These are phyloP conservation scores for Zygoascus sp. DNA, from an alignment of 1,139 yeast species.

Conservation along the genomic window DNA sequence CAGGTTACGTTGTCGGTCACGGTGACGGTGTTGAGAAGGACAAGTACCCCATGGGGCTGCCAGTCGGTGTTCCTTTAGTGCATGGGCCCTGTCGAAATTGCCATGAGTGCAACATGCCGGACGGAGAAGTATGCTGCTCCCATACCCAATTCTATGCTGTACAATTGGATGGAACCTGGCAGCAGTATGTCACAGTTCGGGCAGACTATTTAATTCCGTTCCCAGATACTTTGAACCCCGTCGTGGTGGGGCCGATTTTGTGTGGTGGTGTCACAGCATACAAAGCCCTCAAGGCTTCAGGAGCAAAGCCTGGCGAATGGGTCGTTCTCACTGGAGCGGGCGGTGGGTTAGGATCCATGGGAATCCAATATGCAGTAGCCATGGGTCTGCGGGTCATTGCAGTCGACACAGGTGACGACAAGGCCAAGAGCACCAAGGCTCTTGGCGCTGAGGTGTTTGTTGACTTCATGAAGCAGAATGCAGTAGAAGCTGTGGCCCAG, in stretches of 20 bases:
- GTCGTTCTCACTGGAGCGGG: constrained; percentile 73
- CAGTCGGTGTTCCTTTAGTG: constrained; percentile 27
- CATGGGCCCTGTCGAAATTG: constrained; percentile 26
- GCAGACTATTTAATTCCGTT: constrained; percentile 73
- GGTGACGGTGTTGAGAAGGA: constrained; percentile 21
- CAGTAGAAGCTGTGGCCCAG: constrained; percentile 45
- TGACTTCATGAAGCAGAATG: constrained; percentile 45
- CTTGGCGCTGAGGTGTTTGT: constrained; percentile 65
- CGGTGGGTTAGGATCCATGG: constrained; percentile 73
- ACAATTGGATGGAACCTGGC: constrained; percentile 73
- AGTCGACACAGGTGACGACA: constrained; percentile 65
- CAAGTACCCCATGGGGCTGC: constrained; percentile 22
- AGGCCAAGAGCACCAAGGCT: constrained; percentile 47
- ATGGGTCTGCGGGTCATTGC: constrained; percentile 68
- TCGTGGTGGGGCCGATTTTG: constrained; percentile 60
- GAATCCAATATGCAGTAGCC: constrained; percentile 69
- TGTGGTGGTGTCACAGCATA: constrained; percentile 80
- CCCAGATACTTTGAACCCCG: constrained; percentile 61
- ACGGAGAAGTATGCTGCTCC: constrained; percentile 23
- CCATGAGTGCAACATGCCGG: constrained; percentile 20
- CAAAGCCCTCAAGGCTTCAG: constrained; percentile 65
- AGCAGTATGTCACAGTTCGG: constrained; percentile 71
- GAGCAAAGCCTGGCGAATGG: constrained; percentile 62
- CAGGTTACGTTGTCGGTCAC: constrained; percentile 26
- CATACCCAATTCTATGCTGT: constrained; percentile 44